Conservation (phyloP, 2,329 filamentous ascomycete species). For the Lachnellula willkommii region DNA sequence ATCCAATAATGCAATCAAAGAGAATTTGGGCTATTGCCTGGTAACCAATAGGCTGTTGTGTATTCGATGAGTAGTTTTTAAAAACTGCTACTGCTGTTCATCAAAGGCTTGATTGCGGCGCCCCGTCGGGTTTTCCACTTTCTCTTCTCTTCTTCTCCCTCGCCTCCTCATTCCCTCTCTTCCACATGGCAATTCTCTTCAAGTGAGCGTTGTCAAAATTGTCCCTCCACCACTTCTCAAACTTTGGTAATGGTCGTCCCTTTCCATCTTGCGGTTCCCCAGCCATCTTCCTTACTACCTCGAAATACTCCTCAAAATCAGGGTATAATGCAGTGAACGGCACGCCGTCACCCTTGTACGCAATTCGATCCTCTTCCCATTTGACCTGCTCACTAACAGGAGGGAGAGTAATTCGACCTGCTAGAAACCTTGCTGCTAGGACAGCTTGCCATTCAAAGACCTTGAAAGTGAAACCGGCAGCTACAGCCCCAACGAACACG, state of each 20-base stretch:
- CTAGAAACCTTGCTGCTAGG: conserved; percentile 52
- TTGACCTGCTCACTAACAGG: conserved; percentile 41
- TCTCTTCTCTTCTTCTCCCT: conserved; percentile 16
- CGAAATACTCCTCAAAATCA: conserved; percentile 61
- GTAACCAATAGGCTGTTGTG: too few species aligned
- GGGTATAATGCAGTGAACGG: conserved; percentile 54
- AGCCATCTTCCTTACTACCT: conserved; percentile 46
- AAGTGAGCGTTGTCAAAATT: conserved; percentile 51
- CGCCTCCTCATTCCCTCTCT: conserved; percentile 42
- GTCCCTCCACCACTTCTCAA: conserved; percentile 42
- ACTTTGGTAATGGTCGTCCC: conserved; percentile 43
- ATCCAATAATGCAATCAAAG: too few species aligned
- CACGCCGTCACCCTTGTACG: conserved; percentile 48
- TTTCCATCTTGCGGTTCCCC: conserved; percentile 40
- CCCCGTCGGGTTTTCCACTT: neutral
- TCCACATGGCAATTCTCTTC: conserved; percentile 54
- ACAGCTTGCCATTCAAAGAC: conserved; percentile 66
- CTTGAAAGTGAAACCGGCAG: conserved; percentile 58
- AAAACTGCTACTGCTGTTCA: too few species aligned
- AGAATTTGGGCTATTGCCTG: too few species aligned
- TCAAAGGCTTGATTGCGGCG: neutral
- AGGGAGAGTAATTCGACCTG: conserved; percentile 49
- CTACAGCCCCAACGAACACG: conserved; percentile 54
- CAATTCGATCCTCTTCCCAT: conserved; percentile 55
- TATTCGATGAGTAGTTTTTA: too few species aligned